Percentiles rank a stretch among this genome's conserved stretches.
These are phyloP conservation scores for Aspergillus mulundensis DNA, from an alignment of 495 filamentous ascomycete genomes.

Conservation along the genomic window DNA sequence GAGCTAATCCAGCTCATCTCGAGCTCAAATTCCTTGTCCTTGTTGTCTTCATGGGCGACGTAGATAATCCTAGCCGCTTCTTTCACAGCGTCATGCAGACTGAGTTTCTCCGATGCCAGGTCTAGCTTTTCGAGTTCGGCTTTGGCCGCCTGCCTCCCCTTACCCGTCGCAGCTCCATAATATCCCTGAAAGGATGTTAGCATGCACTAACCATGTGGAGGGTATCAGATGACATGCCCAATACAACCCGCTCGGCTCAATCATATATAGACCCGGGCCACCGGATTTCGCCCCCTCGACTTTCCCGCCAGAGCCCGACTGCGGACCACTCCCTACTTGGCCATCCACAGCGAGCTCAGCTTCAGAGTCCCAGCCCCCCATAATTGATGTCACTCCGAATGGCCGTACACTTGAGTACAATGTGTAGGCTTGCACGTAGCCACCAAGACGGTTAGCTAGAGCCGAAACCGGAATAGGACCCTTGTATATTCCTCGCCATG, in stretches of 20 bases:
- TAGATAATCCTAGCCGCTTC: constrained; percentile 96
- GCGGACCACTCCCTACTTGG: constrained; percentile 76
- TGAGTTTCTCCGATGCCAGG: constrained; percentile 70
- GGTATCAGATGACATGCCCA: constrained; percentile 56
- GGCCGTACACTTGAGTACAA: constrained; percentile 94
- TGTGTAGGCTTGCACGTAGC: constrained; percentile 95
- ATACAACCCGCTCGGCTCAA: constrained; percentile 93
- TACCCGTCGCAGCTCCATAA: constrained; percentile 95
- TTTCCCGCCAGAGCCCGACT: constrained; percentile 76
- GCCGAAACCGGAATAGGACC: constrained; percentile 81
- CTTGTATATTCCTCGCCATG: constrained; percentile 87
- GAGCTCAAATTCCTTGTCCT: constrained; percentile 97
- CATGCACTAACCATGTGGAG: background rate
- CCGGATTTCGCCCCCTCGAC: constrained; percentile 69
- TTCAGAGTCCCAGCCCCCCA: constrained; percentile 90
- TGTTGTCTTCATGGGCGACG: constrained; percentile 93
- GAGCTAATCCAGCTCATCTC: constrained; percentile 98
- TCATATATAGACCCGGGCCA: constrained; percentile 94
- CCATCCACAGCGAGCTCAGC: constrained; percentile 76
- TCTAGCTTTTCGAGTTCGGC: constrained; percentile 97
- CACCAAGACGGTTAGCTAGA: constrained; percentile 84
- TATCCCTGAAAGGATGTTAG: constrained; percentile 61
- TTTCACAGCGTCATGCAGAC: constrained; percentile 82
- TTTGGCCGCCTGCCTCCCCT: constrained; percentile 93
- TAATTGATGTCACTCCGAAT: constrained; percentile 91